These are phyloP conservation scores for Lagenidium sp. DNA, from an alignment of 352 stramenopile species.

Conservation along the genomic window DNA sequence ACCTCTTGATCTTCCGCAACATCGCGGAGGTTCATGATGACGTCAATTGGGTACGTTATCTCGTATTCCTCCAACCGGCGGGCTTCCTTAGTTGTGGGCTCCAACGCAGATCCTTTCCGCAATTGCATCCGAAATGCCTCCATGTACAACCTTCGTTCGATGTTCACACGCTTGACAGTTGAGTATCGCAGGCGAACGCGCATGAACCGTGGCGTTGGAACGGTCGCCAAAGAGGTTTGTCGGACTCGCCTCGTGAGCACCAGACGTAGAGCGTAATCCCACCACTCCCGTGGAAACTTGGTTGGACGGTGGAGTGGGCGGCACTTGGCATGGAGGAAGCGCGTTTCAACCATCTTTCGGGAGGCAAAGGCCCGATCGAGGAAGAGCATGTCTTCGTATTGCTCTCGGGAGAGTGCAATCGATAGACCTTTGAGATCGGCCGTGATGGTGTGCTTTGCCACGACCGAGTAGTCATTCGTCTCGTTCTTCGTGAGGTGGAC, in stretches of 20 bases:
- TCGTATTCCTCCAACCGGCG: conserved; percentile 43
- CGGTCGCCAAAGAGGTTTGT: not conserved
- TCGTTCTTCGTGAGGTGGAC: conserved; percentile 80
- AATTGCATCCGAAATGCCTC: conserved; percentile 42
- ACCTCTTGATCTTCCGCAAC: conserved; percentile 44
- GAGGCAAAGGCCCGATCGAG: conserved; percentile 55
- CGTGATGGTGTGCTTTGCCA: conserved; percentile 59
- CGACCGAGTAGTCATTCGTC: conserved; percentile 47
- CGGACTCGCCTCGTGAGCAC: conserved; percentile 26
- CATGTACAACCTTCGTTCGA: conserved; percentile 55
- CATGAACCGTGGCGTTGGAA: conserved; percentile 8
- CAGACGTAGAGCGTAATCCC: conserved; percentile 57
- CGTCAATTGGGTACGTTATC: conserved; percentile 53
- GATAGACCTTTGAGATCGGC: conserved; percentile 35
- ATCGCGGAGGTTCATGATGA: conserved; percentile 54
- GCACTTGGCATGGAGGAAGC: conserved; percentile 50
- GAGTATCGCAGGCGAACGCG: conserved; percentile 34
- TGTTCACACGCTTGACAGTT: conserved; percentile 33
- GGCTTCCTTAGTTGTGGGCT: conserved; percentile 28
- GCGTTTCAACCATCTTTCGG: conserved; percentile 46
- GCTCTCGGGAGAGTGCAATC: conserved; percentile 50
- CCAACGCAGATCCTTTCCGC: conserved; percentile 24
- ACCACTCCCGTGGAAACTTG: conserved; percentile 48
- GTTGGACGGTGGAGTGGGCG: conserved; percentile 38
- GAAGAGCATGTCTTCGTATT: conserved; percentile 80